Evolutionary conservation across 2,329 filamentous ascomycete species (phyloP).

Genomic region (Rutstroemia sp.): DNA sequence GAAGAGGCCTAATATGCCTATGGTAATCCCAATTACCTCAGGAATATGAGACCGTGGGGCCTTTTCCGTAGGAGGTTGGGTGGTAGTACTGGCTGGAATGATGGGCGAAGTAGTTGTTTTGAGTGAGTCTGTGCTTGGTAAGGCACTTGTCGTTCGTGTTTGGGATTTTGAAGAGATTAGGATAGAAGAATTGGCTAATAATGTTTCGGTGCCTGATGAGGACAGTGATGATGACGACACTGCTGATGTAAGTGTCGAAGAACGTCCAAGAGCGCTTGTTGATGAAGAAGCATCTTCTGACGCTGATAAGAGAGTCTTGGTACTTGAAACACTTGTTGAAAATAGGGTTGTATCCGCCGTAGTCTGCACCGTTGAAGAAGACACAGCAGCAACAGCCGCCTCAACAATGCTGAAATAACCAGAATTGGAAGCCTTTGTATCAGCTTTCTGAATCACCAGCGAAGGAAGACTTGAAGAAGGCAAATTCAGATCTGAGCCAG

Average conservation of each 20-base stretch:
- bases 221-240: too few species aligned
- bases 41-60: not conserved
- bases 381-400: not conserved
- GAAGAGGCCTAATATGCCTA: not conserved
- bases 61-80: not conserved
- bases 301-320: too few species aligned
- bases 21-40: not conserved
- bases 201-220: too few species aligned
- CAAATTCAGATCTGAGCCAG: not conserved
- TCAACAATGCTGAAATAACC: not conserved
- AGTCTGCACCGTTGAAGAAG: not conserved
- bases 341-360: conserved; percentile 11
- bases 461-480: not conserved
- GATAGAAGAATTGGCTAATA: too few species aligned
- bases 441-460: not conserved
- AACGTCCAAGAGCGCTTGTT: too few species aligned
- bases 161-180: too few species aligned
- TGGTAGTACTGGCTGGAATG: not conserved
- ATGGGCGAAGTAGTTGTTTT: not conserved
- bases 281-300: too few species aligned
- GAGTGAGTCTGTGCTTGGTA: conserved; percentile 1
- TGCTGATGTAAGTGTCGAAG: too few species aligned
- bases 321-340: too few species aligned
- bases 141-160: too few species aligned
- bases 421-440: not conserved